Percentiles rank a stretch among this genome's conserved stretches.
Conservation (phyloP, 2,329 filamentous ascomycete genomes). For the Diaporthe sp. region DNA sequence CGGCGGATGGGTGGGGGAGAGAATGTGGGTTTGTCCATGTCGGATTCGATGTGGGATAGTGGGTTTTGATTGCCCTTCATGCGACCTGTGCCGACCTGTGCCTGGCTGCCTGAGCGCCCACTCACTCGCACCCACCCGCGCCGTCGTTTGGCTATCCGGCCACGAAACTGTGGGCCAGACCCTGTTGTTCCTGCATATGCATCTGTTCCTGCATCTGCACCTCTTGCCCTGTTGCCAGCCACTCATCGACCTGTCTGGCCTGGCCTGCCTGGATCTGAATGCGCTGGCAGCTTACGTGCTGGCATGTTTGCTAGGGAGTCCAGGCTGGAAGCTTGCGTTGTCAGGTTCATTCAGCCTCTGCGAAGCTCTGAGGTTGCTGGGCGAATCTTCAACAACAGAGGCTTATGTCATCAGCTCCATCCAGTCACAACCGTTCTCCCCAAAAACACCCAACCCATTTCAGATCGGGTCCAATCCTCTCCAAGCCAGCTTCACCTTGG, state of each 20-base stretch:
- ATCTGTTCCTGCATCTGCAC: slow-evolving; percentile 7
- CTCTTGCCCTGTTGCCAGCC: background rate
- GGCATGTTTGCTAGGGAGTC: too few species aligned
- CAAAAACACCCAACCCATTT: background rate
- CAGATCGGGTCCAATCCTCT: background rate
- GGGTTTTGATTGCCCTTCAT: slow-evolving; percentile 19
- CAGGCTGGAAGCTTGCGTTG: background rate
- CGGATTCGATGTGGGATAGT: slow-evolving; percentile 11
- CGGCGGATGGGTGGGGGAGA: background rate
- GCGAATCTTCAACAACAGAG: background rate
- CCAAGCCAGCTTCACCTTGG: background rate
- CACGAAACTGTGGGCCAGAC: slow-evolving; percentile 1
- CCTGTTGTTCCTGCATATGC: slow-evolving; percentile 11
- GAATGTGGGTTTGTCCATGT: slow-evolving; percentile 1
- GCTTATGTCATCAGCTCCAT: background rate
- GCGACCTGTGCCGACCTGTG: background rate
- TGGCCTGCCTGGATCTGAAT: background rate
- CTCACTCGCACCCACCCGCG: background rate
- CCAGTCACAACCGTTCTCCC: background rate
- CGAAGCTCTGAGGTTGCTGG: background rate
- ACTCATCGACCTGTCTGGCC: background rate
- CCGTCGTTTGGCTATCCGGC: slow-evolving; percentile 2
- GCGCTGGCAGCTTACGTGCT: background rate
- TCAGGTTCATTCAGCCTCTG: background rate
- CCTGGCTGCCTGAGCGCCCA: slow-evolving; percentile 7